Evolutionary conservation across 768 basidiomycete species (phyloP), one percentile per base, ranked within the genome.

Genomic region (Hemileccinum rubropunctum): DNA sequence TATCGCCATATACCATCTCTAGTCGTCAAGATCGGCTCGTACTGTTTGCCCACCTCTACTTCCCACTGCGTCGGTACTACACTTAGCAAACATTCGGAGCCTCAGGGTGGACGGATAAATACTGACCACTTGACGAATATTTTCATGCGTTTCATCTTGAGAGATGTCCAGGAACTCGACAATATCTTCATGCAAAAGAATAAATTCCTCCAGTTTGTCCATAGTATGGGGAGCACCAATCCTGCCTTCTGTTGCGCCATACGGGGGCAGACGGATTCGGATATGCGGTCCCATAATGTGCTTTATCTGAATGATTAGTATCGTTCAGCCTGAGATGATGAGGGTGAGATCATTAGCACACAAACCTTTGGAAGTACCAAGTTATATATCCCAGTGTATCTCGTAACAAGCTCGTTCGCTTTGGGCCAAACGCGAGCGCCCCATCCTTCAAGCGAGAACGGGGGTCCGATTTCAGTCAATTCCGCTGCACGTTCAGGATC

Each of bases 1-100:
- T 64, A 58, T 15, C 62, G 50, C 62, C 62, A 63, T 27, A 63
- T 34, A 6, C 59, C 62, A 14, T 53, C 53, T 14, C 39, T 48
- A 3, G 62, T 63, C 17, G 59, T 63, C 34, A 61, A 20, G 6
- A 64, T 42, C 1, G 56, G 41, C 15, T 64, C 59, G 34, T 65
- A 60, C 1, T 42, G 38, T 32, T 54, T 54, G 2, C 52, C 55
- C 11, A 52, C 43, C 27, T 59, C 41, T 15, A 54, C 46, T n/a
- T 56, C 51, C 53, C 55, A 63, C 56, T 60, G 15, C 11, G 1
- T 39, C 21, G 8, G 11, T 4, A 26, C 20, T 1, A n/a, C 17
- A 21, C 15, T 58, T 11, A 48, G 49, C 13, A 1, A 53, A 26
- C 2, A 2, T 21, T 5, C 13, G 7, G 14, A 11, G 4, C 17